These are phyloP conservation scores for Pterocarpus macrocarpus DNA, from an alignment of 306 rosid genomes.

Conservation along the genomic window DNA sequence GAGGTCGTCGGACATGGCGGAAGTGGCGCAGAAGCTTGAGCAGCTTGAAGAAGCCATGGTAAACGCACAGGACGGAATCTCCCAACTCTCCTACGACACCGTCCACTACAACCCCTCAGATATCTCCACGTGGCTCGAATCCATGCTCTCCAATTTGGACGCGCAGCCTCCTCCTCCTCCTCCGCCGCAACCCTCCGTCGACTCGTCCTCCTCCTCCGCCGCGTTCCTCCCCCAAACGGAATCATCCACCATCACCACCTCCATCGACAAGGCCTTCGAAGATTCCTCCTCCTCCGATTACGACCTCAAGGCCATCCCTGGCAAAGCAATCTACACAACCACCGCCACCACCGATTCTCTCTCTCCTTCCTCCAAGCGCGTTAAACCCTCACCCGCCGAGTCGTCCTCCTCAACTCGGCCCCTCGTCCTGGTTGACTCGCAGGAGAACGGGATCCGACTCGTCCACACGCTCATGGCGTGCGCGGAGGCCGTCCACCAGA, in stretches of 20 bases:
- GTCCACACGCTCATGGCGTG: conserved; percentile 87
- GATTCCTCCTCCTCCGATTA: conserved; percentile 65
- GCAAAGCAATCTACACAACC: conserved; percentile 61
- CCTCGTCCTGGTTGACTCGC: conserved; percentile 69
- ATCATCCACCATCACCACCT: conserved; percentile 52
- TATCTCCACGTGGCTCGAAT: conserved; percentile 74
- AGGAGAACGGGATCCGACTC: conserved; percentile 85
- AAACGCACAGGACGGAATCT: conserved; percentile 58
- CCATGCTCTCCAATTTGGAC: conserved; percentile 70
- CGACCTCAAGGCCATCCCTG: conserved; percentile 83
- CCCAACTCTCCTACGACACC: conserved; percentile 66
- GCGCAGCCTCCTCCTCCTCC: conserved; percentile 20
- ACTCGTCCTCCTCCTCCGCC: conserved; percentile 1
- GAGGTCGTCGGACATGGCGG: conserved; percentile 79
- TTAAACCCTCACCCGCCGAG: conserved; percentile 52
- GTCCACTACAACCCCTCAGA: conserved; percentile 88
- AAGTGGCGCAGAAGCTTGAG: conserved; percentile 84
- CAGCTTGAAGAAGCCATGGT: conserved; percentile 85
- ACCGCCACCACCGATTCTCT: background rate
- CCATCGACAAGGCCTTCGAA: conserved; percentile 51
- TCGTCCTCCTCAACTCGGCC: conserved; percentile 56
- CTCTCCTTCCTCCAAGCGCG: background rate
- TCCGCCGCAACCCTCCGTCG: background rate
- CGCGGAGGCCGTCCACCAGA: conserved; percentile 83
- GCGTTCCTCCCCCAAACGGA: conserved; percentile 46